phyloP scores from a whole-genome alignment of 2,329 filamentous ascomycete species.

The Phaeosphaeriaceae sp. region DNA sequence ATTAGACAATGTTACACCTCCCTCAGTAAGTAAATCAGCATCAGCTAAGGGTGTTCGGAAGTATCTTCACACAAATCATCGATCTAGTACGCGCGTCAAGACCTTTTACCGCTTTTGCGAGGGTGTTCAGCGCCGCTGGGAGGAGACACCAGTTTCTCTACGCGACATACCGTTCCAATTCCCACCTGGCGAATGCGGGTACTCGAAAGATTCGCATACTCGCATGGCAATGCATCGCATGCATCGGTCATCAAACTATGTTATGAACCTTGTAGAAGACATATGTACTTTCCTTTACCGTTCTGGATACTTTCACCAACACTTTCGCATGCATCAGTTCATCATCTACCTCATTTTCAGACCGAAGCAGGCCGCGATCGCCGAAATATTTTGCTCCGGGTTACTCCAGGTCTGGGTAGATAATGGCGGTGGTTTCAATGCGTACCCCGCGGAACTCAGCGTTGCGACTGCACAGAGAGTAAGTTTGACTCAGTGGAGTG shows the following conservation, averaged over 20 bases:
- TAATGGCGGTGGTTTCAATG: constrained; percentile 36
- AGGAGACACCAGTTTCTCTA: constrained; percentile 12
- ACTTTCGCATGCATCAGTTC: constrained; percentile 34
- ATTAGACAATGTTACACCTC: constrained; percentile 29
- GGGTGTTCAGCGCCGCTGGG: constrained; percentile 19
- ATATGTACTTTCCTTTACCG: constrained; percentile 25
- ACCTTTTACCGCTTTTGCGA: constrained; percentile 24
- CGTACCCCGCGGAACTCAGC: constrained; percentile 35
- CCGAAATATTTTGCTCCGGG: constrained; percentile 39
- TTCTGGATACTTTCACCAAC: constrained; percentile 7
- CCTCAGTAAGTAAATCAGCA: constrained; percentile 1
- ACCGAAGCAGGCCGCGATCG: constrained; percentile 28
- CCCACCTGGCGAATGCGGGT: constrained; percentile 36
- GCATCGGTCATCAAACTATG: constrained; percentile 30
- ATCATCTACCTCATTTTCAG: constrained; percentile 37
- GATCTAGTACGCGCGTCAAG: constrained; percentile 21
- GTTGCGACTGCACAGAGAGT: constrained; percentile 25
- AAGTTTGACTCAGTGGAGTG: constrained; percentile 17
- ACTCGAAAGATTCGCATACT: constrained; percentile 24
- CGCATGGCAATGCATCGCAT: constrained; percentile 31
- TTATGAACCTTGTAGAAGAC: constrained; percentile 42
- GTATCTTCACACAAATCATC: constrained; percentile 26
- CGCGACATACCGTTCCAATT: constrained; percentile 21
- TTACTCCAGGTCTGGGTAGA: constrained; percentile 37
- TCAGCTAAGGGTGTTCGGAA: constrained; percentile 27